These are phyloP conservation scores for Yamadazyma endophytica DNA, from an alignment of 805 yeast genomes.

Conservation along the genomic window DNA sequence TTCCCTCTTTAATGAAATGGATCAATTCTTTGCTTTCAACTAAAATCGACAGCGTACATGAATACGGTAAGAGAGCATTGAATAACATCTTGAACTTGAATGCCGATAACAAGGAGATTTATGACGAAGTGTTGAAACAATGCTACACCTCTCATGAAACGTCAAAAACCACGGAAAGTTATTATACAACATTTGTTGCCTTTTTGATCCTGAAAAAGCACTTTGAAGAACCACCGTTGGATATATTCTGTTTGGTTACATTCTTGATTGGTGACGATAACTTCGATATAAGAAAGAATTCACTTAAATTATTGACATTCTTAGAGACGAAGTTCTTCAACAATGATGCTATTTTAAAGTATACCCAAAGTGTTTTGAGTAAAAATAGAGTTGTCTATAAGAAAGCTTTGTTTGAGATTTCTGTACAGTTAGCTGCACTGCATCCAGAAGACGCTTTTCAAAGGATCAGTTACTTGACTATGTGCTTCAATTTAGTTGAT, in stretches of 20 bases:
- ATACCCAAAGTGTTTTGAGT: constrained; percentile 68
- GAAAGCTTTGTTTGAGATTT: constrained; percentile 75
- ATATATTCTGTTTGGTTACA: constrained; percentile 68
- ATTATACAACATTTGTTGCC: constrained; percentile 68
- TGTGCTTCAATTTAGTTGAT: constrained; percentile 58
- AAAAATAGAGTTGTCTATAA: constrained; percentile 80
- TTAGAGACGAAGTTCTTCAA: constrained; percentile 54
- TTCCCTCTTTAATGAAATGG: constrained; percentile 70
- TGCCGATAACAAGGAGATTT: constrained; percentile 46
- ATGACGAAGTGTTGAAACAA: constrained; percentile 59
- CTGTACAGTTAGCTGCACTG: constrained; percentile 61
- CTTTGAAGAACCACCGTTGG: constrained; percentile 52
- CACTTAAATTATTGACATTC: constrained; percentile 64
- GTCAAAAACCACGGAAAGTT: constrained; percentile 55
- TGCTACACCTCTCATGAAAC: constrained; percentile 59
- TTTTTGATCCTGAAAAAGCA: constrained; percentile 50
- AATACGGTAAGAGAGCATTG: constrained; percentile 68
- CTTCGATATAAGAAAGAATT: constrained; percentile 62
- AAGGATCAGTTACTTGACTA: constrained; percentile 68
- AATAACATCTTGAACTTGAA: constrained; percentile 63
- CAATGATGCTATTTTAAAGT: constrained; percentile 47
- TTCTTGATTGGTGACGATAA: constrained; percentile 77
- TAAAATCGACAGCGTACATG: constrained; percentile 52
- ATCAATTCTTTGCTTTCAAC: constrained; percentile 66
- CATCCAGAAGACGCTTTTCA: constrained; percentile 57